phyloP scores from a whole-genome alignment of 1,284 basidiomycete genomes.

The Ustilago lituana region DNA sequence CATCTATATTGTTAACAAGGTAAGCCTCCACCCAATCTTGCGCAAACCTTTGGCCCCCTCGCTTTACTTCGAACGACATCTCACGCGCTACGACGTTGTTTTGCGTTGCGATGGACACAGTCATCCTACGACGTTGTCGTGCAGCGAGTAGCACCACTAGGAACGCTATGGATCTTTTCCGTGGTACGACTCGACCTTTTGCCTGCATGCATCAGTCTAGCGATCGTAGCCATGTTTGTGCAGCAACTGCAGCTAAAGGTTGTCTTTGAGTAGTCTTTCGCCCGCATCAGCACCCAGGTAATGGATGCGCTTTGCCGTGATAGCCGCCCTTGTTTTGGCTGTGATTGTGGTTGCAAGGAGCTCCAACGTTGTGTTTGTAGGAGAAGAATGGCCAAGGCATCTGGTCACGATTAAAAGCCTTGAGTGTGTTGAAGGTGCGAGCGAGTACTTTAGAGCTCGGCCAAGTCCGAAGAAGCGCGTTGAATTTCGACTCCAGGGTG shows the following conservation, averaged over 20 bases:
- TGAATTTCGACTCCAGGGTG: background rate
- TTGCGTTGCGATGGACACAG: too few species aligned
- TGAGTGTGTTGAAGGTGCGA: too few species aligned
- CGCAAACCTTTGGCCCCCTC: too few species aligned
- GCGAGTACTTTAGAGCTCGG: too few species aligned
- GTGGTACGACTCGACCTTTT: slow-evolving; percentile 65
- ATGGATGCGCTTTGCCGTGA: background rate
- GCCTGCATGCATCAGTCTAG: slow-evolving; percentile 58
- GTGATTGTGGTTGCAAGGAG: too few species aligned
- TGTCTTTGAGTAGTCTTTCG: slow-evolving; percentile 23
- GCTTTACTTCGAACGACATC: too few species aligned
- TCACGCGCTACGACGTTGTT: too few species aligned
- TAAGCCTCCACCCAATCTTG: slow-evolving; percentile 31
- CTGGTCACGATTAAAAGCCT: too few species aligned
- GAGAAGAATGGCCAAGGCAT: too few species aligned
- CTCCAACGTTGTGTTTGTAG: too few species aligned
- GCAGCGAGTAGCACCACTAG: slow-evolving; percentile 65
- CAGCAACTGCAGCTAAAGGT: slow-evolving; percentile 27
- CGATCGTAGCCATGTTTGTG: slow-evolving; percentile 51
- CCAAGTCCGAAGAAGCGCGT: slow-evolving; percentile 16
- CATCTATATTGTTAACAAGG: slow-evolving; percentile 60
- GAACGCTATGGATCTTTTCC: slow-evolving; percentile 67
- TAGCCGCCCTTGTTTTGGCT: too few species aligned
- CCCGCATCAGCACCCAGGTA: too few species aligned
- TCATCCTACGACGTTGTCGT: slow-evolving; percentile 61